A percentile compares a stretch with the other conserved stretches of the same genome.
phyloP scores from a whole-genome alignment of 768 basidiomycete species.

The Leccinum truebloodii region DNA sequence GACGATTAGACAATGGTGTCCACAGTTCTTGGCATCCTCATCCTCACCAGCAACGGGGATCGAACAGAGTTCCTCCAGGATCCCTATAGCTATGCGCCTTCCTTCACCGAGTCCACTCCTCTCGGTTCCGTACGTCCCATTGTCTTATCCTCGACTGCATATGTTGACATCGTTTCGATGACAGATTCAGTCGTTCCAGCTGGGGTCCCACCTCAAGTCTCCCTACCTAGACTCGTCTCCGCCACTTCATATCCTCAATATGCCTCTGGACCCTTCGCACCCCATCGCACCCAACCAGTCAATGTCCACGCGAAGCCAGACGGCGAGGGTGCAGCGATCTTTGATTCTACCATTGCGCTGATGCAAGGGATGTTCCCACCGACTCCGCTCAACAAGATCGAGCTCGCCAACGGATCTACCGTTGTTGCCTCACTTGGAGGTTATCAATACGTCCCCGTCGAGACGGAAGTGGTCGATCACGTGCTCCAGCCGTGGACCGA shows the following conservation, averaged over 20 bases:
- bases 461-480: constrained; percentile 60
- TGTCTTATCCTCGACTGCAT: background rate
- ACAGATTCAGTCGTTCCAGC: constrained; percentile 66
- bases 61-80: constrained; percentile 70
- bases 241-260: constrained; percentile 65
- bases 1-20: constrained; percentile 24
- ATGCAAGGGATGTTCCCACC: constrained; percentile 86
- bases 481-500: constrained; percentile 78
- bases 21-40: constrained; percentile 68
- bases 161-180: constrained; percentile 11
- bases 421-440: constrained; percentile 77
- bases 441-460: constrained; percentile 87
- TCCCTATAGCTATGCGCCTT: constrained; percentile 63
- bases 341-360: constrained; percentile 80
- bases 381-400: constrained; percentile 62
- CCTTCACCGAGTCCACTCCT: constrained; percentile 70
- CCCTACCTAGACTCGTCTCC: constrained; percentile 69
- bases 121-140: constrained; percentile 61
- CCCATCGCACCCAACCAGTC: constrained; percentile 69
- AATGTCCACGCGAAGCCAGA: constrained; percentile 80
- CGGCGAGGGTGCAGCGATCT: constrained; percentile 77
- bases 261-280: constrained; percentile 54
- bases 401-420: constrained; percentile 74
- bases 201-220: constrained; percentile 60
- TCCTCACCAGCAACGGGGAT: constrained; percentile 78